Evolutionary conservation across 371 early-diverging fungal species (phyloP), one percentile per base, ranked within the genome.

Genomic region (Blastocladiella emersonii): DNA sequence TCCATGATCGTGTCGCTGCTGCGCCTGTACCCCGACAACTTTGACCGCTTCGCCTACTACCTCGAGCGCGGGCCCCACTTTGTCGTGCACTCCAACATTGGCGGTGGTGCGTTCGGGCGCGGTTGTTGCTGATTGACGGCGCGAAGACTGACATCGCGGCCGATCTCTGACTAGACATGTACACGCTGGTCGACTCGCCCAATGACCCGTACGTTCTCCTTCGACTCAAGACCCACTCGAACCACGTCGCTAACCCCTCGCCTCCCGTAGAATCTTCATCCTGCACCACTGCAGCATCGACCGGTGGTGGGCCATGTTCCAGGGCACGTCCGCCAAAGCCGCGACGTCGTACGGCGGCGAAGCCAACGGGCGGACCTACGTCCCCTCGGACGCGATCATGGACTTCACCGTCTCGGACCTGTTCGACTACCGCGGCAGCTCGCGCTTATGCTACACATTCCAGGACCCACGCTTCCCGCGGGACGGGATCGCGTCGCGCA

Each of bases 61-160:
- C 53, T 51, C 21, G 53, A 51, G 32, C 53, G 53, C 53, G 53
- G 53, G 13, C 53, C 53, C 30, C 53, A 51, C 19, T 30, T 51
- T 30, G 35, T 59, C 30, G 35, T 59, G 3, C 59, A 59, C 32
- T 15, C 8, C 32, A 27, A n/a, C 25, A 59, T 59, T 59, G 59
- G 59, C 44, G 59, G 59, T 10, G 27, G n/a, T n/a, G n/a, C n/a
- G n/a, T n/a, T n/a, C n/a, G n/a, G n/a, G n/a, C n/a, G n/a, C n/a
- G n/a, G n/a, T n/a, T n/a, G n/a, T n/a, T n/a, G n/a, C n/a, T n/a
- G n/a, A n/a, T n/a, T n/a, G n/a, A n/a, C n/a, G n/a, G n/a, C n/a
- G n/a, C n/a, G n/a, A n/a, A n/a, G n/a, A n/a, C n/a, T n/a, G n/a
- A n/a, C n/a, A n/a, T n/a, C n/a, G n/a, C n/a, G n/a, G n/a, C n/a